A percentile compares a stretch with the other conserved stretches of the same genome.
These are phyloP conservation scores for Centaurea solstitialis DNA, from an alignment of 129 eudicot species.

Conservation along the genomic window DNA sequence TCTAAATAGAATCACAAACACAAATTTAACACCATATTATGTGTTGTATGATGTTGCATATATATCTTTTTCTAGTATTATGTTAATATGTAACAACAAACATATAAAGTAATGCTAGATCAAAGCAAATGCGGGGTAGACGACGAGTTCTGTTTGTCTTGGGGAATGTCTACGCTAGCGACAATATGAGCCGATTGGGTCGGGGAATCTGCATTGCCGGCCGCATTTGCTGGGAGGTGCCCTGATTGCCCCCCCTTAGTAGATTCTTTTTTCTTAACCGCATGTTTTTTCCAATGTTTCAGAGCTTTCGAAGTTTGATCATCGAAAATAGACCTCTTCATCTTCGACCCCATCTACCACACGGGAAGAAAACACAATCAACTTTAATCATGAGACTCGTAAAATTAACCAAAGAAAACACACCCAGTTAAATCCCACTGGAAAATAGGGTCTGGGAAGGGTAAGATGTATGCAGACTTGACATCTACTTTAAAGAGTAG, in stretches of 20 bases:
- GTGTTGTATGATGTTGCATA: conserved; percentile 22
- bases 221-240: conserved; percentile 23
- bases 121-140: conserved; percentile 28
- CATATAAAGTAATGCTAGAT: conserved; percentile 7
- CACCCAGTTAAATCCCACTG: background rate
- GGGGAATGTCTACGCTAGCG: conserved; percentile 54
- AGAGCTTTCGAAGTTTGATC: conserved; percentile 94
- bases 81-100: conserved; percentile 23
- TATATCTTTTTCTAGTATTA: conserved; percentile 21
- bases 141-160: conserved; percentile 25
- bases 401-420: background rate
- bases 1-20: conserved; percentile 26
- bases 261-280: conserved; percentile 44
- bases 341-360: conserved; percentile 88
- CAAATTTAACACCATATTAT: conserved; percentile 20
- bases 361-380: background rate
- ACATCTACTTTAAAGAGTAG: background rate
- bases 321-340: conserved; percentile 90
- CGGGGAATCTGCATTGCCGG: background rate
- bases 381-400: background rate
- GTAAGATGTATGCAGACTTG: background rate
- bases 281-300: conserved; percentile 79
- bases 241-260: conserved; percentile 33
- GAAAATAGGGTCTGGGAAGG: background rate
- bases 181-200: conserved; percentile 38